Evolutionary conservation across 768 basidiomycete species (phyloP), one percentile per base, ranked within the genome.

Genomic region (Xerocomellus intermedius): DNA sequence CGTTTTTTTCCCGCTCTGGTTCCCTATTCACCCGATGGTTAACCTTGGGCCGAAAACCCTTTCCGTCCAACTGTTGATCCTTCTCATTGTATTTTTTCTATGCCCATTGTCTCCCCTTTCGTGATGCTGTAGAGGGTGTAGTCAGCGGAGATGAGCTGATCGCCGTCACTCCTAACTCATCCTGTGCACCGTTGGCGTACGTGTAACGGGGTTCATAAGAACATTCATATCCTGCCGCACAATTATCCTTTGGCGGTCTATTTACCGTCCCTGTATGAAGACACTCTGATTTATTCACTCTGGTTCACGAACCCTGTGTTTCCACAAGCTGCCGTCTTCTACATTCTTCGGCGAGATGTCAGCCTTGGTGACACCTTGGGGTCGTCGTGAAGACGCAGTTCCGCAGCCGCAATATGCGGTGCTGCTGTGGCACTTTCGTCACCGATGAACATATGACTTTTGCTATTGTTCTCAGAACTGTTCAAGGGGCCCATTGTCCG

Each of bases 131-230:
- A 22, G 59, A 17, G 52, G 26, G 39, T 22, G 50, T 44, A n/a
- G 28, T 39, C 14, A 49, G n/a, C 64, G 67, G 67, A 69, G 50
- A 69, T 68, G 67, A 64, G 51, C 13, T 60, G 66, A 64, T 68
- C 56, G 58, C 67, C 66, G 64, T 61, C 38, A 16, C 64, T 58
- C 67, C 67, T 69, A 58, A 60, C 35, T 5, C 36, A 2, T 54
- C 59, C 56, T 66, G 54, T 63, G 61, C 46, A 30, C 6, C 2
- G 54, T 24, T 55, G 59, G 59, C 32, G 35, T 47, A 30, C 41
- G 52, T 28, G 52, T 44, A 41, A 59, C 54, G 55, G 55, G 46
- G 45, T 63, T 62, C 48, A 55, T 36, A 48, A 43, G 52, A 55
- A 54, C 26, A 14, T 38, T 44, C 50, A 48, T 63, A 26, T 46